Evolutionary conservation across 768 basidiomycete genomes (phyloP).

Genomic region (Lactarius vividus): DNA sequence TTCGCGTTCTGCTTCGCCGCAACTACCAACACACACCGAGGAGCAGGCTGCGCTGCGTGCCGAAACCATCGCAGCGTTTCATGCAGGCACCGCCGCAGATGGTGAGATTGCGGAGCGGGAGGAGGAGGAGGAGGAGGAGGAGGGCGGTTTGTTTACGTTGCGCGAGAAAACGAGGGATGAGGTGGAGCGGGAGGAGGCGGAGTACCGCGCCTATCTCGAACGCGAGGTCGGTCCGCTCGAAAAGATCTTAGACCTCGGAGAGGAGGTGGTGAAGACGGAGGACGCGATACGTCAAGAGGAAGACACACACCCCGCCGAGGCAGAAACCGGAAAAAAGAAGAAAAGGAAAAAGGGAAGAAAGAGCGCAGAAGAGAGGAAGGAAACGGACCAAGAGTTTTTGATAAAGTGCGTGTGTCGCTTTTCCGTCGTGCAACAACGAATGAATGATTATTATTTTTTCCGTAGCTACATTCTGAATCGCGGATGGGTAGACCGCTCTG

Average conservation of each 20-base stretch:
- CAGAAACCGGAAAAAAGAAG: constrained; percentile 37
- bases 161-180: constrained; percentile 80
- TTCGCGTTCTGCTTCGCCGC: constrained; percentile 52
- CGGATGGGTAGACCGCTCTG: constrained; percentile 89
- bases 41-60: constrained; percentile 72
- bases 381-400: constrained; percentile 82
- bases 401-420: constrained; percentile 62
- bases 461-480: constrained; percentile 92
- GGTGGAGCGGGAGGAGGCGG: constrained; percentile 72
- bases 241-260: constrained; percentile 60
- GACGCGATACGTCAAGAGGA: constrained; percentile 33
- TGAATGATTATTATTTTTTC: not conserved
- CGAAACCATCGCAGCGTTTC: constrained; percentile 87
- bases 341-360: constrained; percentile 30
- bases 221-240: constrained; percentile 77
- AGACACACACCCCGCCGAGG: constrained; percentile 31
- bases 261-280: constrained; percentile 27
- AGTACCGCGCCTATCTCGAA: constrained; percentile 79
- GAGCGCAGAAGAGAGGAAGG: constrained; percentile 44
- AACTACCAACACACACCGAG: constrained; percentile 64
- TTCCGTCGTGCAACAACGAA: constrained; percentile 7
- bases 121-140: no score
- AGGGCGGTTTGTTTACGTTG: constrained; percentile 67
- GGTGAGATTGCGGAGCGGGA: constrained; percentile 40
- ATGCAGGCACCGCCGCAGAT: constrained; percentile 38